Percentiles rank a stretch among this genome's conserved stretches.
Conservation (phyloP, 208 protist species). For the Trypanosoma lewisi region DNA sequence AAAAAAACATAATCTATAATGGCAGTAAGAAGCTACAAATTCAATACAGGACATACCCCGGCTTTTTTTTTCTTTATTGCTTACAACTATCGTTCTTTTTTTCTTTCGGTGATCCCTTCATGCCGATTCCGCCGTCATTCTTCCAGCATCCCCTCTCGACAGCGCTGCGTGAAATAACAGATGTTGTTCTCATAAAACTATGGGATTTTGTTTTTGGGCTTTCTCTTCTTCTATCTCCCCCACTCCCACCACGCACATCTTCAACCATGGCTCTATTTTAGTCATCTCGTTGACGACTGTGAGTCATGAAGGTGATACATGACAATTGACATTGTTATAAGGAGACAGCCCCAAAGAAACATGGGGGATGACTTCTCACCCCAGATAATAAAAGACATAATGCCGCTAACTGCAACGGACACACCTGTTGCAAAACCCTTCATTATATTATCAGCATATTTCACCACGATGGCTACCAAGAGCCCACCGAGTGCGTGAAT, state of each 20-base stretch:
- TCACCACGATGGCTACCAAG: slow-evolving; percentile 74
- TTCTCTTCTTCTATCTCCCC: background rate
- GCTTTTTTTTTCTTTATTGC: too few species aligned
- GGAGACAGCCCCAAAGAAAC: slow-evolving; percentile 45
- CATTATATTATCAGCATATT: slow-evolving; percentile 87
- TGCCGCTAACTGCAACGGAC: slow-evolving; percentile 69
- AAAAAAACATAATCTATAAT: too few species aligned
- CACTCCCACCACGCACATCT: background rate
- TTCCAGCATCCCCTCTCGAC: too few species aligned
- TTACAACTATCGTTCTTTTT: too few species aligned
- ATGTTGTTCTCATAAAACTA: too few species aligned
- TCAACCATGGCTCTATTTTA: background rate
- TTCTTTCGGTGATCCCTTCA: too few species aligned
- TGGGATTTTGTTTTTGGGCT: too few species aligned
- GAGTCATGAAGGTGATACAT: slow-evolving; percentile 67
- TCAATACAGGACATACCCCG: too few species aligned
- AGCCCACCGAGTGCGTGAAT: slow-evolving; percentile 80
- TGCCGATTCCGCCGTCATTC: too few species aligned
- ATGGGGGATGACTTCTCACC: slow-evolving; percentile 31
- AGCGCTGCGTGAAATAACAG: too few species aligned
- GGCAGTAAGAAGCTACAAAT: too few species aligned
- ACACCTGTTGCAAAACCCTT: slow-evolving; percentile 85
- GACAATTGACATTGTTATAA: slow-evolving; percentile 56
- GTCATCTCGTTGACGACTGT: background rate
- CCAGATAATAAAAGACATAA: slow-evolving; percentile 59